phyloP scores from a whole-genome alignment of 169 alveolate species.

The Amoebophrya sp. region DNA sequence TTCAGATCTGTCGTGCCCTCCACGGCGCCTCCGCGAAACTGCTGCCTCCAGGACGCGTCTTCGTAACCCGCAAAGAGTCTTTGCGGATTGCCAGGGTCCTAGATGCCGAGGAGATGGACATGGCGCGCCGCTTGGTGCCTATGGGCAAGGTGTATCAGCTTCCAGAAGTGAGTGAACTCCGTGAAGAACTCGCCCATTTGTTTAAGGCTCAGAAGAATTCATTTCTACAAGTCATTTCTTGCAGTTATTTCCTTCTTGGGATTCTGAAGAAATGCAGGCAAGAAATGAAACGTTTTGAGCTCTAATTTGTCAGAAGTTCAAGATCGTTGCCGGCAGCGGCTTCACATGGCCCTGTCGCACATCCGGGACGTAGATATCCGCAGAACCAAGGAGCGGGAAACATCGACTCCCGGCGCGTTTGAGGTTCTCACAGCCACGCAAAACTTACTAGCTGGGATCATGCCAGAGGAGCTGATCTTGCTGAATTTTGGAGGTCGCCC shows the following conservation, averaged over 20 bases:
- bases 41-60: neutral
- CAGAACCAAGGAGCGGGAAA: neutral
- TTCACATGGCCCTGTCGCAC: neutral
- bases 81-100: neutral
- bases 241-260: no score
- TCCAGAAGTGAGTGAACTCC: neutral
- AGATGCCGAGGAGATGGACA: neutral
- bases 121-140: neutral
- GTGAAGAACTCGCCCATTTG: neutral
- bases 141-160: neutral
- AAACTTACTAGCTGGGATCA: neutral
- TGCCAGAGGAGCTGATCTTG: neutral
- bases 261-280: no score
- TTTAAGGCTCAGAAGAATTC: no score
- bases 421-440: neutral
- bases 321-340: neutral
- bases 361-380: neutral
- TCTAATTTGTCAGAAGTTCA: no score
- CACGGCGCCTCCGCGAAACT: neutral
- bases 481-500: neutral
- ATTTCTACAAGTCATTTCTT: no score
- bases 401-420: neutral
- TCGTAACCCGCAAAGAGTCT: neutral
- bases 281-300: no score
- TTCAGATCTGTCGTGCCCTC: neutral